Conservation (phyloP, 2,329 filamentous ascomycete species). For the Metarhizium album region DNA sequence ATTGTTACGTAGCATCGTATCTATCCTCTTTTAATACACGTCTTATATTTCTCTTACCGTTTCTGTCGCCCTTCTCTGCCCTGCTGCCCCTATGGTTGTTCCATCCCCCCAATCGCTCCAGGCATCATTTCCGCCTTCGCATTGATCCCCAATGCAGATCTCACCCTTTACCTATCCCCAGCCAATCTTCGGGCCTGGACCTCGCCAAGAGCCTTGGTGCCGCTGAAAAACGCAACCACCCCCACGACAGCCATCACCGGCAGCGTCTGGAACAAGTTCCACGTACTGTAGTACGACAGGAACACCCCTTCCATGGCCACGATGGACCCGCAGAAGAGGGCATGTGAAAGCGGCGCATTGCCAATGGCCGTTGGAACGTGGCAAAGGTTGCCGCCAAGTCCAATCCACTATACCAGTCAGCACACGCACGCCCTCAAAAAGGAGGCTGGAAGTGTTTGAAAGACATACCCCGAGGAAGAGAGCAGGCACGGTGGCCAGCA, state of each 20-base stretch:
- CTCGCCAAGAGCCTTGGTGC: constrained; percentile 81
- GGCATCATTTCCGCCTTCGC: neutral
- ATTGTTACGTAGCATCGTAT: no score
- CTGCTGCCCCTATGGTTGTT: no score
- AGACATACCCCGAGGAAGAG: constrained; percentile 54
- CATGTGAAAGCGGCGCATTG: constrained; percentile 69
- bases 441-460: neutral
- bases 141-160: neutral
- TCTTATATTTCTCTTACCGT: no score
- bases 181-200: constrained; percentile 80
- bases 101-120: no score
- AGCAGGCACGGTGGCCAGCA: constrained; percentile 62
- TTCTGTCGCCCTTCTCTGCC: no score
- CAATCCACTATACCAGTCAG: constrained; percentile 56
- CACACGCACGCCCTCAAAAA: neutral
- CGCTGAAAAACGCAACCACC: constrained; percentile 69
- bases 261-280: constrained; percentile 85
- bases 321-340: constrained; percentile 77
- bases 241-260: constrained; percentile 61
- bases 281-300: constrained; percentile 84
- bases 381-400: constrained; percentile 71
- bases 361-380: constrained; percentile 68
- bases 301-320: constrained; percentile 83
- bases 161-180: constrained; percentile 45
- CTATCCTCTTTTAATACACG: no score